Evolutionary conservation across 441 rosid species (phyloP).

Genomic region (Croton setiger): DNA sequence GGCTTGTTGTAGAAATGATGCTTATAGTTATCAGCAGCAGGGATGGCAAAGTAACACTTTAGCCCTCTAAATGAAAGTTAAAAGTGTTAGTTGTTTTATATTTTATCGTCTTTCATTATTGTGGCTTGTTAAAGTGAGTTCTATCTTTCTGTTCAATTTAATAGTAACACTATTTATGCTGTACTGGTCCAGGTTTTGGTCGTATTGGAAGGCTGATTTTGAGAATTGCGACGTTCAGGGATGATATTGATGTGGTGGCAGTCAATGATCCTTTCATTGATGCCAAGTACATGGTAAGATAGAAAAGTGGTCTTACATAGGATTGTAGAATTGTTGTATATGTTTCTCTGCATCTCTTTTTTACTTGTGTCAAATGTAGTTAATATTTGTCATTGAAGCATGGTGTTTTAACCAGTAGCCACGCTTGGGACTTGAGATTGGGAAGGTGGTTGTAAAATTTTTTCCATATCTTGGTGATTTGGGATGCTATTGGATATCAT

Average conservation of each 20-base stretch:
- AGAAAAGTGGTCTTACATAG: too few relatives aligned
- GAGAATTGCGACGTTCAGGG: conserved; percentile 82
- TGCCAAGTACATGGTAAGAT: conserved; percentile 85
- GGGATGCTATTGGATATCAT: background rate
- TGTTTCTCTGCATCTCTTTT: background rate
- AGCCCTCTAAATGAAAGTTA: background rate
- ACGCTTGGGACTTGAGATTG: background rate
- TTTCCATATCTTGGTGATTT: background rate
- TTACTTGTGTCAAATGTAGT: background rate
- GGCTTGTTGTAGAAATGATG: background rate
- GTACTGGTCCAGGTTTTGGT: conserved; percentile 72
- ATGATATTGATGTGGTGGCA: conserved; percentile 83
- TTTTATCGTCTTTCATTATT: background rate
- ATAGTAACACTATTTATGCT: background rate
- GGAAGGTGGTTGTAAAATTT: background rate
- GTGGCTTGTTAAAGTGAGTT: background rate
- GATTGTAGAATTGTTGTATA: background rate
- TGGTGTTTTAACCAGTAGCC: background rate
- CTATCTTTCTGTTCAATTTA: background rate
- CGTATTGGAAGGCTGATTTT: conserved; percentile 95
- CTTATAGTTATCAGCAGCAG: background rate
- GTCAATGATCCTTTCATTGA: conserved; percentile 97
- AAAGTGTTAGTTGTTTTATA: background rate
- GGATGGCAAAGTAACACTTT: background rate
- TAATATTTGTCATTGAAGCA: background rate